Evolutionary conservation across 306 rosid species (phyloP), one percentile per base, ranked within the genome.

Genomic region (Dalbergia cultrata): DNA sequence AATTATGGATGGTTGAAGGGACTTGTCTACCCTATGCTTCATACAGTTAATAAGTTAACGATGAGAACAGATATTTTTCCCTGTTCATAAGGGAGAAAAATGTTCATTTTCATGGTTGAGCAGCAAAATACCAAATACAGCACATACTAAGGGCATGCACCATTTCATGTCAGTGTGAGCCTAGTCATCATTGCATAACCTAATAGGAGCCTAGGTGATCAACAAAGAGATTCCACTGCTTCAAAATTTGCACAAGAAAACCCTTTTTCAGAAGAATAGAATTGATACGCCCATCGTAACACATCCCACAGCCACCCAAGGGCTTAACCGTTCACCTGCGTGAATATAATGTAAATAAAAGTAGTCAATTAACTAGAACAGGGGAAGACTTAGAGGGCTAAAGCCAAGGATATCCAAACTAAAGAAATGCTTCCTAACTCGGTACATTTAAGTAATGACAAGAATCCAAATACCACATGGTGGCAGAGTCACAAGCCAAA

Each of bases 251-350:
- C 62, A 39, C 31, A 76, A 59, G 56, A 19, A 52, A 39, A 37
- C 17, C 37, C 63, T 50, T 50, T 70, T 76, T 63, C 82, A 86
- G 92, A 86, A 87, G 81, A 90, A 85, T 13, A 90, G 79, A 58
- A 83, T 81, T 19, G 90, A 85, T 59, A 89, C 87, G 11, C 90
- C 87, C 89, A 90, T 87, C 56, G 86, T 69, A 76, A 90, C 81
- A 83, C 92, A 88, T 73, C 92, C 86, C 3, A 47, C 45, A 62
- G 92, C 94, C 85, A 90, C 92, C 89, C 94, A 89, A 7, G 90
- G 93, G 79, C 93, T 87, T 80, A 90, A 88, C 49, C 94, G 92
- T 64, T 90, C 91, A 78, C 93, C 91, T 89, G 86, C 78, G 19
- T 41, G 33, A 59, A 26, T 47, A 75, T 53, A 69, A 66, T 13